Evolutionary conservation across 768 basidiomycete genomes (phyloP), one percentile per base, ranked within the genome.

Genomic region (Lentinus brumalis): DNA sequence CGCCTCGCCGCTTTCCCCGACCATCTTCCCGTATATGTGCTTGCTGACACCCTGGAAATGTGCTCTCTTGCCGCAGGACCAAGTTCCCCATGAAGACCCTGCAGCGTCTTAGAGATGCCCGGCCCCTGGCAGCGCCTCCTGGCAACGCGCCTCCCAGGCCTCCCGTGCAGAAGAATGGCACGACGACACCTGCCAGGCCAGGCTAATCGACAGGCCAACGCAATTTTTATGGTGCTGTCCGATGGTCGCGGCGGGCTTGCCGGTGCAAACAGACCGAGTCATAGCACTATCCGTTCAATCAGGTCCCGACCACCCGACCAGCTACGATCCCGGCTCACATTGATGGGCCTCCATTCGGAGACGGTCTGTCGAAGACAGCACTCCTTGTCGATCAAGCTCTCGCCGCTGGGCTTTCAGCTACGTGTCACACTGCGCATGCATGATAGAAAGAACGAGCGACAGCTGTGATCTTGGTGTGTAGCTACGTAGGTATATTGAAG

Each of bases 71-170:
- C 42, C 53, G 14, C 72, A 96, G 93, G 66, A 96, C 95, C 29
- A 95, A 95, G 73, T 98, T 98, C 80, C 95, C 95, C 4, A 87
- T 95, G 73, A 94, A 96, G 71, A 92, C 92, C 2, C 83, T 96
- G 9, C 89, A 91, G 73, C 87, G 93, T 14, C 81, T 94, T 50
- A 90, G 89, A 63, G 83, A 87, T 38, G 81, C 81, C 1, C 69
- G 71, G 38, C 74, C 75, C 2, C 56, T 57, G 29, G 56, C 69
- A 4, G 54, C 46, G 52, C 50, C 44, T 18, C 15, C 44, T 42
- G 41, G 14, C 10, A 46, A 55, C 42, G 52, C 41, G 56, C 57
- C 26, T 40, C 47, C 31, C 52, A 51, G 14, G 46, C 52, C 56
- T n/a, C 52, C 52, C 10, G 52, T 51, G 18, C 61, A 57, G 7